Base-by-base conservation (phyloP, 2,329 filamentous ascomycete species). In the Lachnellula arida region DNA sequence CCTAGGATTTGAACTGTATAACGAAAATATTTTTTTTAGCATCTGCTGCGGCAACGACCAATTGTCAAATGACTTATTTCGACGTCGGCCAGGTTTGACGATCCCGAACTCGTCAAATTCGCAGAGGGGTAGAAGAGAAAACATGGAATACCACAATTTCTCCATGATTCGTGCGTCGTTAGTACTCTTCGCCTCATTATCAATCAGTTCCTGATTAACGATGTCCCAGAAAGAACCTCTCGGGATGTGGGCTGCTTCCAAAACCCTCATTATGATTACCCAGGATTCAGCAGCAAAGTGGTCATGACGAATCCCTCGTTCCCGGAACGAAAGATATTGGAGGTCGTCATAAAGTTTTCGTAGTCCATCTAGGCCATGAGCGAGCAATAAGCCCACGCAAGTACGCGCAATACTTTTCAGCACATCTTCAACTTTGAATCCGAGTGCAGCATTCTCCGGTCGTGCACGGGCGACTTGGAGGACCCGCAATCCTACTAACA, bases 201-300 rank as follows among this genome's bases (percentile, higher is more conserved):
- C 64, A 3, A 75, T 64, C 56, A 84, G 69, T 11, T 72, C 67
- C 5, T 73, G 63, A 56, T 81, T 78, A 1, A 76, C 65, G 34
- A 85, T 60, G 53, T 85, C 81, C 85, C 84, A 87, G 62, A 88
- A 87, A 1, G 78, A 77, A 22, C 74, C 71, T 50, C 77, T 74
- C 2, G 78, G 77, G 43, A 85, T 79, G 7, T 68, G 70, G 12
- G 78, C 76, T 35, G 74, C 71, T 28, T 79, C 76, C 4, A 87
- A 66, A 0, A 78, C 70, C 48, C 79, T 78, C 64, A 86, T 81
- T 4, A 82, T 58, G 22, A 81, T 72, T 2, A 84, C 77, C 85
- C 85, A 88, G 9, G 78, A 77, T 54, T 82, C 76, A 8, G 79
- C 63, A 2, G 68, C 60, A 14, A 72, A 67, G n/a, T 74, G 68